Conservation (phyloP, 108 stramenopile genomes). For the Nitzschia sp. region DNA sequence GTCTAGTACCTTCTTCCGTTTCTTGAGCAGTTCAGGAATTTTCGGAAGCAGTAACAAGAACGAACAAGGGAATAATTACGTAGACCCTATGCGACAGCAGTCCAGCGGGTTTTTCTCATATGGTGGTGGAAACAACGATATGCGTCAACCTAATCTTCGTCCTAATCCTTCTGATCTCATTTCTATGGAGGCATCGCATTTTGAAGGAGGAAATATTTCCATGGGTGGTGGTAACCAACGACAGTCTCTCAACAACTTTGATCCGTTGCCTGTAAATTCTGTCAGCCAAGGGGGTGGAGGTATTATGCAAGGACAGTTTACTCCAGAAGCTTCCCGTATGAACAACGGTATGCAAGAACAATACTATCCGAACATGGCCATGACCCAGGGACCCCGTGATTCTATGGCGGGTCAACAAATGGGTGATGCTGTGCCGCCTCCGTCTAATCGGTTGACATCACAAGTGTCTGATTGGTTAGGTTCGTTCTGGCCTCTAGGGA, state of each 20-base stretch:
- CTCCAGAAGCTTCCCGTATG: not conserved
- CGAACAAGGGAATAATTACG: constrained; percentile 2
- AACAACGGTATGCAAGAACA: not conserved
- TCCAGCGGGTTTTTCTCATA: constrained; percentile 19
- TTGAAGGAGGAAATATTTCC: not conserved
- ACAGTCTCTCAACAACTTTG: not conserved
- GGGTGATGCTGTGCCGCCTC: constrained; percentile 15
- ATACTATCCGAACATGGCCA: not conserved
- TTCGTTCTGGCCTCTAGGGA: constrained; percentile 32
- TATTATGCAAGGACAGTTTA: not conserved
- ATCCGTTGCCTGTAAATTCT: not conserved
- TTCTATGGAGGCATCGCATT: constrained; percentile 15
- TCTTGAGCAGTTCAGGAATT: constrained; percentile 16
- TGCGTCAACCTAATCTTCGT: not conserved
- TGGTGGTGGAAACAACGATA: not conserved
- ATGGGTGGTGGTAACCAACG: not conserved
- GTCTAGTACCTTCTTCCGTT: constrained; percentile 38
- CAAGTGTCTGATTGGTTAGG: constrained; percentile 57
- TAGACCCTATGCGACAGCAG: constrained; percentile 11
- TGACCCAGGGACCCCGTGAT: not conserved
- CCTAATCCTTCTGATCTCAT: constrained; percentile 16
- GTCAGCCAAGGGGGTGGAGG: not conserved
- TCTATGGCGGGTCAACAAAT: not conserved
- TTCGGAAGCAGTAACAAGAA: constrained; percentile 8
- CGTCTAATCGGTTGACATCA: constrained; percentile 27